Evolutionary conservation across 1,139 yeast species (phyloP).

Genomic region (Geotrichum fermentans): DNA sequence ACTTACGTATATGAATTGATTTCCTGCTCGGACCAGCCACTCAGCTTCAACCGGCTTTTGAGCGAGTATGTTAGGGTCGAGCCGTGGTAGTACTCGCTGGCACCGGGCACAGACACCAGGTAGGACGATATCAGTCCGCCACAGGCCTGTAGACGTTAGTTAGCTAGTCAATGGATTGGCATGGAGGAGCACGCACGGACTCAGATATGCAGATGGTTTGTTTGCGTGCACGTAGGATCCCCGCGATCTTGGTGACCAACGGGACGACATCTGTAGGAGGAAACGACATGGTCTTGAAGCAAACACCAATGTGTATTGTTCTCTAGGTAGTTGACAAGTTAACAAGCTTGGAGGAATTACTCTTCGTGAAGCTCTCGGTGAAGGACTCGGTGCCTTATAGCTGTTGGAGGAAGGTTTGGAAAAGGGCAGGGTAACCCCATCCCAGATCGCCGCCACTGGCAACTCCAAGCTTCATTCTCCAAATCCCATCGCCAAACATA

Average conservation of each 20-base stretch:
- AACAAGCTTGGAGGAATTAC: too few species aligned
- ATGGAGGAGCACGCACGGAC: constrained; percentile 41
- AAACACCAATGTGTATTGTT: neutral
- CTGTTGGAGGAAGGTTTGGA: neutral
- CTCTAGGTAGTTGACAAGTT: too few species aligned
- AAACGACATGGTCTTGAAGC: constrained; percentile 38
- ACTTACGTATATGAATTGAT: constrained; percentile 54
- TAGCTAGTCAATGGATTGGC: neutral
- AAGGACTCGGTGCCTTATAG: too few species aligned
- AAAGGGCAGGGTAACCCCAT: neutral
- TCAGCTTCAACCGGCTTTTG: constrained; percentile 63
- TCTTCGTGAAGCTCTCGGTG: too few species aligned
- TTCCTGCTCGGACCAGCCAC: constrained; percentile 75
- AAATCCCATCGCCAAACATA: too few species aligned
- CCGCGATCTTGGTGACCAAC: constrained; percentile 55
- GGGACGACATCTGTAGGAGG: constrained; percentile 55
- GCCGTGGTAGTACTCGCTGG: constrained; percentile 76
- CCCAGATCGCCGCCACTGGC: too few species aligned
- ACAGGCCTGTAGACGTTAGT: constrained; percentile 49
- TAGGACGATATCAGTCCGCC: constrained; percentile 82
- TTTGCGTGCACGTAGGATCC: constrained; percentile 46
- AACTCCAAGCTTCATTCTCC: too few species aligned
- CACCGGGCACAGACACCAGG: constrained; percentile 77
- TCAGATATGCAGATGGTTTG: constrained; percentile 77
- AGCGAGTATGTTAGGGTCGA: constrained; percentile 76